phyloP scores from a whole-genome alignment of 2,329 filamentous ascomycete genomes.

The Thelonectria blattea region DNA sequence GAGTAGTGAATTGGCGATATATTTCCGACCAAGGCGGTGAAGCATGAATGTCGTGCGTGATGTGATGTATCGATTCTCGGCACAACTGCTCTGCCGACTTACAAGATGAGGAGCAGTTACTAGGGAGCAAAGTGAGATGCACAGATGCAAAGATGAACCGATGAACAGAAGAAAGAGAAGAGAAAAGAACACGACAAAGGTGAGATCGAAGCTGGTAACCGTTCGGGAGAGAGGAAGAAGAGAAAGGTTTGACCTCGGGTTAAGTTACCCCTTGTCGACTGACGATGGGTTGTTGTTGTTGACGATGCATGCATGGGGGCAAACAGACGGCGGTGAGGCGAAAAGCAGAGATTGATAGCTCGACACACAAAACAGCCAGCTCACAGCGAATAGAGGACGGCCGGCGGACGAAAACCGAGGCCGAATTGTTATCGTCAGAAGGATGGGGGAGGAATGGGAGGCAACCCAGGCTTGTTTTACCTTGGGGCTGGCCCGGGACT shows the following conservation, averaged over 20 bases:
- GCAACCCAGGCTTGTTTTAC: slow-evolving; percentile 21
- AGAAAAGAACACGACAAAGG: background rate
- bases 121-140: background rate
- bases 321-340: slow-evolving; percentile 18
- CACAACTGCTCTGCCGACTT: background rate
- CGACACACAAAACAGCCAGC: background rate
- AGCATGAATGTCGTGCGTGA: background rate
- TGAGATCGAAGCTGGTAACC: background rate
- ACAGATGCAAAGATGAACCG: background rate
- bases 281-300: slow-evolving; percentile 10
- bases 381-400: background rate
- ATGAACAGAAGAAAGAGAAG: background rate
- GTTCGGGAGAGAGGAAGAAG: background rate
- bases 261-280: background rate
- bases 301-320: slow-evolving; percentile 3
- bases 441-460: slow-evolving; percentile 18
- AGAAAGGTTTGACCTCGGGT: background rate
- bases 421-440: slow-evolving; percentile 37
- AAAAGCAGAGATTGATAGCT: slow-evolving; percentile 4
- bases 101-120: background rate
- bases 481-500: slow-evolving; percentile 9
- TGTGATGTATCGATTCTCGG: background rate
- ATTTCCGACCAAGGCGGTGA: background rate
- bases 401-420: slow-evolving; percentile 22
- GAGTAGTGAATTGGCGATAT: slow-evolving; percentile 4